Evolutionary conservation across 1,284 basidiomycete genomes (phyloP).

Genomic region (Grifola frondosa): DNA sequence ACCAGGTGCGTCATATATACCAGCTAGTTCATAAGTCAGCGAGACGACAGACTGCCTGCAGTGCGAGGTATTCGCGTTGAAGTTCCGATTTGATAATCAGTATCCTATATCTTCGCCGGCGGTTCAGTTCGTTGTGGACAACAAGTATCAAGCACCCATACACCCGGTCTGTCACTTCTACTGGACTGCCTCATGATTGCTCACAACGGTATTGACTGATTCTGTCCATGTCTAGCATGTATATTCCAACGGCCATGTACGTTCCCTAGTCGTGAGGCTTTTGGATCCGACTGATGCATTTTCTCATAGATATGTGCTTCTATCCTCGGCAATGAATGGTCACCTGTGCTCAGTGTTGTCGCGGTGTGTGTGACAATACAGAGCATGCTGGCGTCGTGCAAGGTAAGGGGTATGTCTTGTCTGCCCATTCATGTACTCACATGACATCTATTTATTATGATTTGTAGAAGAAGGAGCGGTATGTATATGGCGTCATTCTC

Average conservation of each 20-base stretch:
- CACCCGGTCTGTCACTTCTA: slow-evolving; percentile 60
- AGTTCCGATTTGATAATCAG: slow-evolving; percentile 72
- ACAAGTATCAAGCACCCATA: slow-evolving; percentile 59
- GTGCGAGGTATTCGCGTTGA: slow-evolving; percentile 74
- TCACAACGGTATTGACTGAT: slow-evolving; percentile 15
- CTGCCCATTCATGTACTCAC: slow-evolving; percentile 1
- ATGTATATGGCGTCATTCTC: slow-evolving; percentile 18
- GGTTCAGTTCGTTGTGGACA: slow-evolving; percentile 73
- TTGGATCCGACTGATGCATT: neutral
- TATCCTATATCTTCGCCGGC: slow-evolving; percentile 84
- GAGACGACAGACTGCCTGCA: slow-evolving; percentile 32
- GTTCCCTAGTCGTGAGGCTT: slow-evolving; percentile 26
- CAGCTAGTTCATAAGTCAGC: neutral
- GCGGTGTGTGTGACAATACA: slow-evolving; percentile 80
- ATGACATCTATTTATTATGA: slow-evolving; percentile 4
- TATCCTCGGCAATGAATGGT: slow-evolving; percentile 84
- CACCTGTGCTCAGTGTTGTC: slow-evolving; percentile 76
- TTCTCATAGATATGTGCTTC: slow-evolving; percentile 73
- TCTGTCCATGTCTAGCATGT: slow-evolving; percentile 56
- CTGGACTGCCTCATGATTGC: neutral
- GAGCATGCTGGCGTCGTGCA: slow-evolving; percentile 86
- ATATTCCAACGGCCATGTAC: slow-evolving; percentile 82
- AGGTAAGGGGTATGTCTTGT: slow-evolving; percentile 44
- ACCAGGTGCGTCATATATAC: slow-evolving; percentile 46
- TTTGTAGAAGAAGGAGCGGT: slow-evolving; percentile 72